These are phyloP conservation scores for Salix arbutifolia DNA, from an alignment of 345 rosid species.

Conservation along the genomic window DNA sequence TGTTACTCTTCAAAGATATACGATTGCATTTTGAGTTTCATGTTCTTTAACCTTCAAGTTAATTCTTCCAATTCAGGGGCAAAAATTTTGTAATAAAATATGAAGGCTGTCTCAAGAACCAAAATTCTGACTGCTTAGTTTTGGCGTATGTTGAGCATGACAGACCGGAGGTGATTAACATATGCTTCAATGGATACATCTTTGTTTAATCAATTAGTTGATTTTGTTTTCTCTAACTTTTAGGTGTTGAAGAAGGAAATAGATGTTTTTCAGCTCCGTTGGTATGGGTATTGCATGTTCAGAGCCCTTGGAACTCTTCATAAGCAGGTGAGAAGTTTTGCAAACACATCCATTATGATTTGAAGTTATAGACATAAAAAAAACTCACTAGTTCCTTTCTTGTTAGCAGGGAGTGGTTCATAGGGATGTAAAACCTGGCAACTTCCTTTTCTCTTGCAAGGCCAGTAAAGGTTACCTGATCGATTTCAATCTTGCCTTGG, in stretches of 20 bases:
- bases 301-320: constrained; percentile 82
- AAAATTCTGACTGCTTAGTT: constrained; percentile 71
- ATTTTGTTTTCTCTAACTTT: constrained; percentile 11
- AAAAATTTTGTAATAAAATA: constrained; percentile 68
- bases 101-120: constrained; percentile 76
- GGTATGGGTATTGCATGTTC: constrained; percentile 88
- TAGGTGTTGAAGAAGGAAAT: constrained; percentile 72
- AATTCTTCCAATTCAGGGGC: constrained; percentile 56
- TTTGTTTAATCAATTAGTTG: constrained; percentile 15
- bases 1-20: neutral
- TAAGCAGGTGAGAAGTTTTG: constrained; percentile 52
- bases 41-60: constrained; percentile 2
- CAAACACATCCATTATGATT: neutral
- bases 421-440: constrained; percentile 96
- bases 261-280: constrained; percentile 59
- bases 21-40: neutral
- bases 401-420: constrained; percentile 73
- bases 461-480: constrained; percentile 78
- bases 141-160: constrained; percentile 90
- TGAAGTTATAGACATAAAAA: neutral
- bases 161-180: constrained; percentile 69
- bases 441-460: constrained; percentile 83
- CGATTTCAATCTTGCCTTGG: constrained; percentile 95
- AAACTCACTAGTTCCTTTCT: constrained; percentile 6
- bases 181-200: neutral